Percentiles rank a stretch among this genome's conserved stretches.
Evolutionary conservation across 2,329 filamentous ascomycete species (phyloP).

Genomic region (Scedosporium dehoogii): DNA sequence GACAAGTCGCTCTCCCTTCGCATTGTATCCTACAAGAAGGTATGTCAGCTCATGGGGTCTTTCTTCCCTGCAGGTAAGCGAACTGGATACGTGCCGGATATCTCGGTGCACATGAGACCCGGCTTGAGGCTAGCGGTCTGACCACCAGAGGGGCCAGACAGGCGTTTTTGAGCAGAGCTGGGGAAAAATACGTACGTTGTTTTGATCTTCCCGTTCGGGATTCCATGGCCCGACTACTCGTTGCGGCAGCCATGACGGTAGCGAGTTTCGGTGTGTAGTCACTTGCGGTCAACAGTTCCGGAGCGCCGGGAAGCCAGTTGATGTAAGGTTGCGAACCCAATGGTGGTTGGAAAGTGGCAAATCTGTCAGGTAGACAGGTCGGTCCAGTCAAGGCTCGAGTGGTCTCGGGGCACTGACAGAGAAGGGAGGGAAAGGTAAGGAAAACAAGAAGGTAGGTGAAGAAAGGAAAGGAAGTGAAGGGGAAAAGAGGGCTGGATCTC

Average conservation of each 20-base stretch:
- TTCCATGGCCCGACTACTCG: slow-evolving; percentile 50
- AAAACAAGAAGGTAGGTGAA: slow-evolving; percentile 3
- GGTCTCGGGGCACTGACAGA: background rate
- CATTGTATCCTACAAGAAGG: slow-evolving; percentile 64
- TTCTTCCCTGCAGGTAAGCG: no score
- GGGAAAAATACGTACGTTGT: slow-evolving; percentile 55
- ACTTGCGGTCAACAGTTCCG: background rate
- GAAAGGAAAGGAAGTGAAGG: slow-evolving; percentile 8
- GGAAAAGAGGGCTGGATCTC: slow-evolving; percentile 6
- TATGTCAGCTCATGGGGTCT: background rate
- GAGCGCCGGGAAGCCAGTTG: background rate
- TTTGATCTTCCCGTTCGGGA: slow-evolving; percentile 69
- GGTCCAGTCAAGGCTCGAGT: background rate
- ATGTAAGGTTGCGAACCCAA: background rate
- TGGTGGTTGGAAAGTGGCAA: background rate
- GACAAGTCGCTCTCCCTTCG: slow-evolving; percentile 87
- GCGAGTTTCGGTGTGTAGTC: background rate
- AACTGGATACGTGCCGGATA: no score
- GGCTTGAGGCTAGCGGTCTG: background rate
- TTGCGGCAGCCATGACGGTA: slow-evolving; percentile 13
- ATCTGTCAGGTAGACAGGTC: background rate
- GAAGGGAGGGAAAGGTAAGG: slow-evolving; percentile 2
- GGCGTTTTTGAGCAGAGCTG: background rate
- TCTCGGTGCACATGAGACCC: background rate
- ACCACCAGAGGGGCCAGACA: background rate